Conservation (phyloP, 2,329 filamentous ascomycete species). For the Paecilomyces fulvus region DNA sequence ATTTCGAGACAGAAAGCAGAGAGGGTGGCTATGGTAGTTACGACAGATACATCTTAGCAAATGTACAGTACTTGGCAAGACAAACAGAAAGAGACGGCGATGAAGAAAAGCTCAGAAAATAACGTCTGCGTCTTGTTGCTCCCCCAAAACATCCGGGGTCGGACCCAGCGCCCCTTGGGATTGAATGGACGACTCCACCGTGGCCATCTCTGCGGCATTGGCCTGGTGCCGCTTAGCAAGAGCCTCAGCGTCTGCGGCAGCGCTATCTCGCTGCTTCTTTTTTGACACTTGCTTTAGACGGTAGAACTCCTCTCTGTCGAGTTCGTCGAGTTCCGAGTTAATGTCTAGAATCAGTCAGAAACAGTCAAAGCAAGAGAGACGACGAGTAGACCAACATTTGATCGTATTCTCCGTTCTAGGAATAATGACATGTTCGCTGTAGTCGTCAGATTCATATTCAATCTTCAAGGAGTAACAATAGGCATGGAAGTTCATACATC, state of each 20-base stretch:
- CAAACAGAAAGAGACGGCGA: background rate
- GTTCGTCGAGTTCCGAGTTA: slow-evolving; percentile 94
- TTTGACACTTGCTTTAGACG: slow-evolving; percentile 87
- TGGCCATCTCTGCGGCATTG: slow-evolving; percentile 30
- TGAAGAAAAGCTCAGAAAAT: slow-evolving; percentile 56
- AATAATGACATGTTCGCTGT: slow-evolving; percentile 65
- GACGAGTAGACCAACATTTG: slow-evolving; percentile 57
- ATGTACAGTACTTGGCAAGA: slow-evolving; percentile 1
- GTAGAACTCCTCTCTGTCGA: slow-evolving; percentile 98
- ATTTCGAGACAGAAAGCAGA: background rate
- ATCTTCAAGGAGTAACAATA: background rate
- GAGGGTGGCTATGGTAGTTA: background rate
- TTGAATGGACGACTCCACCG: slow-evolving; percentile 28
- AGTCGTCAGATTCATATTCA: slow-evolving; percentile 4
- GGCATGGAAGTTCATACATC: slow-evolving; percentile 52
- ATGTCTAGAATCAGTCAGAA: slow-evolving; percentile 54
- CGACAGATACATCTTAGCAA: background rate
- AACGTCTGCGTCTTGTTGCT: slow-evolving; percentile 72
- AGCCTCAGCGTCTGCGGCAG: slow-evolving; percentile 64
- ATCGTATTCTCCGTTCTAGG: slow-evolving; percentile 99
- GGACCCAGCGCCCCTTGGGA: slow-evolving; percentile 9
- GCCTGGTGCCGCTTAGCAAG: slow-evolving; percentile 59
- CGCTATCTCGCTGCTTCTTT: slow-evolving; percentile 73
- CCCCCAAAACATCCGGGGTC: slow-evolving; percentile 60
- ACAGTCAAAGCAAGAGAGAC: slow-evolving; percentile 5